These are phyloP conservation scores for Geotrichum australiense DNA, from an alignment of 1,139 yeast species.

Conservation along the genomic window DNA sequence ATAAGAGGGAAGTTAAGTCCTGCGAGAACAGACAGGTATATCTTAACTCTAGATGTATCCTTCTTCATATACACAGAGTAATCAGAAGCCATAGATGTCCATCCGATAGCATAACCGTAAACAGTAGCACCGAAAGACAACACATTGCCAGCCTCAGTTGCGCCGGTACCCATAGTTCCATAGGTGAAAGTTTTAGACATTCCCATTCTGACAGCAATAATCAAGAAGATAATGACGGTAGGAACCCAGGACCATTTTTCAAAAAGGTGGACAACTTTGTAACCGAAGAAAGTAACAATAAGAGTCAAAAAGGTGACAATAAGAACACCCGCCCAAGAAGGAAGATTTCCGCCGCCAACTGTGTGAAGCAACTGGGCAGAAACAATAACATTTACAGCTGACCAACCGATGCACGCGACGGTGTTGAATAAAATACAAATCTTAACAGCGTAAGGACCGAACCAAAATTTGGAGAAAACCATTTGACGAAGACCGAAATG, in stretches of 20 bases:
- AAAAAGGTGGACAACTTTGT: conserved; percentile 69
- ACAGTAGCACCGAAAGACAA: conserved; percentile 77
- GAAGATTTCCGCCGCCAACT: conserved; percentile 58
- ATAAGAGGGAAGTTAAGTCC: conserved; percentile 64
- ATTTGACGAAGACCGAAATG: conserved; percentile 83
- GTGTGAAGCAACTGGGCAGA: conserved; percentile 78
- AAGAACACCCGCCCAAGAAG: conserved; percentile 89
- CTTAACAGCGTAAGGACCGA: conserved; percentile 70
- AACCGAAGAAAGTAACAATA: conserved; percentile 75
- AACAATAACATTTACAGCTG: conserved; percentile 85
- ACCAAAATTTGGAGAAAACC: conserved; percentile 68
- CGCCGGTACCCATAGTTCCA: conserved; percentile 39
- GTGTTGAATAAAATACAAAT: conserved; percentile 70
- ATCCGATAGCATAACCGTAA: conserved; percentile 88
- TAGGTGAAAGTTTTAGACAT: conserved; percentile 54
- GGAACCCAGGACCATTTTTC: conserved; percentile 92
- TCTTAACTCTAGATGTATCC: conserved; percentile 48
- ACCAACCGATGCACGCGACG: conserved; percentile 92
- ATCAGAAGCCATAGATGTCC: conserved; percentile 92
- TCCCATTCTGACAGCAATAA: conserved; percentile 69
- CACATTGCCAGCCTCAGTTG: conserved; percentile 59
- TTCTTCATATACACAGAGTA: conserved; percentile 79
- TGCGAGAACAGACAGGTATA: conserved; percentile 54
- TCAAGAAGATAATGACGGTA: conserved; percentile 60
- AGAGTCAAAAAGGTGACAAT: conserved; percentile 64